Evolutionary conservation across 2,329 filamentous ascomycete species (phyloP), one percentile per base, ranked within the genome.

Genomic region (Hymenoscyphus repandus): DNA sequence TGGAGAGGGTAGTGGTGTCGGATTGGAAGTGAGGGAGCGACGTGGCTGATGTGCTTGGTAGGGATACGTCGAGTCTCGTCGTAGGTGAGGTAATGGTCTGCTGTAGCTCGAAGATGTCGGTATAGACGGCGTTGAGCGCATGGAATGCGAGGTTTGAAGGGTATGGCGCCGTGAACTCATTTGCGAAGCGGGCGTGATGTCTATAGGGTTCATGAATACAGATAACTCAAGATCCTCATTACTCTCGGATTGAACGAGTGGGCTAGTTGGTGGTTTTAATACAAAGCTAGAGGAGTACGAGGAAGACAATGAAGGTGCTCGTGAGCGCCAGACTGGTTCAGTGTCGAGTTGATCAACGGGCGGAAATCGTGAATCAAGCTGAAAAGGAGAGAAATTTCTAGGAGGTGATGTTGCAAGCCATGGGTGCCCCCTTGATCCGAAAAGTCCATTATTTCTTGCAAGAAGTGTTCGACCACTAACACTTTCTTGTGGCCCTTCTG

Each of bases 221-320:
- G 80, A 74, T 43, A 86, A 74, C 51, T 89, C 83, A 18, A 86
- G 64, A 58, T 93, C 89, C 6, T 89, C 85, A 59, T 91, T 93
- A 69, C 85, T 95, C 62, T 90, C 83, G 38, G 90, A 90, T 63
- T 96, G 85, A 1, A 95, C 91, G 10, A 99, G 74, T 12, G 93
- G 93, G 62, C 91, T 97, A 2, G 93, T 97, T 0, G 93, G 92
- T 2, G 88, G 82, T 69, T 92, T 86, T 55, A 95, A 86, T 31
- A 87, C 77, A 66, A 96, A 96, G 60, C 82, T 90, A 1, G 84
- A 86, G 0, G 87, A 85, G 12, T 88, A 75, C 1, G 89, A 87
- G 6, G 85, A 90, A 2, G 84, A 85, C 9, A 86, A 64, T 1
- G 82, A 84, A 6, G 85, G 84, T 34, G 64, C 63, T 54, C 60